Base-by-base conservation (phyloP, 2,329 filamentous ascomycete genomes). In the Ophiosphaerella herpotricha region DNA sequence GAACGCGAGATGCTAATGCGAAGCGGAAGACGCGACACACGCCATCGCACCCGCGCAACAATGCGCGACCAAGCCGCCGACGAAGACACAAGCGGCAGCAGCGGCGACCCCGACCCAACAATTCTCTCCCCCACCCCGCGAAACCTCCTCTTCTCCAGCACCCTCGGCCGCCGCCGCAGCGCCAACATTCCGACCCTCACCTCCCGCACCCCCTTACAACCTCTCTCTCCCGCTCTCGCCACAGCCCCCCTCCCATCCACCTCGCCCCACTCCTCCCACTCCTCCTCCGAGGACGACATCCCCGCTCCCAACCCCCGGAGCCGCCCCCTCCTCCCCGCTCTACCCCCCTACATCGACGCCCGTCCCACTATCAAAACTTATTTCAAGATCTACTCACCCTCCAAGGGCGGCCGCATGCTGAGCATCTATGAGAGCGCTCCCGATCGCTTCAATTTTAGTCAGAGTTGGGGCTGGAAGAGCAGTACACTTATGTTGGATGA, bases 391-490 rank as follows among this genome's bases (percentile, higher is more conserved):
- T 85, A 83, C 68, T 78, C 74, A n/a, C 82, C 82, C 0, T 79
- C 75, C 18, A 82, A 82, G 55, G 82, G 80, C n/a, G 82, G 82
- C 3, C 70, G 82, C 12, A 79, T 84, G 74, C 64, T 85, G 32
- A 81, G 77, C 43, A 81, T 84, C n/a, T 84, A 84, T 57, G 81
- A 83, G 55, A 79, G 75, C 39, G 81, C 81, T 4, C 82, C 82
- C 1, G 82, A 84, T 58, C 76, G 75, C 47, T 85, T 85, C 66
- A 83, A 84, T 60, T 84, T 84, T 63, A 80, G 77, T 39, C 82
- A 85, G 68, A 82, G 78, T 54, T 84, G 82, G 82, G 82, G 82
- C 1, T 84, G 82, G 82, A 84, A 83, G 74, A 83, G 80, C 55
- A 80, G 77, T 60, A 82, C 80, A n/a, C 67, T 84, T 54, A 82